Evolutionary conservation across 2,329 filamentous ascomycete genomes (phyloP).

Genomic region (Calonectria ilicicola): DNA sequence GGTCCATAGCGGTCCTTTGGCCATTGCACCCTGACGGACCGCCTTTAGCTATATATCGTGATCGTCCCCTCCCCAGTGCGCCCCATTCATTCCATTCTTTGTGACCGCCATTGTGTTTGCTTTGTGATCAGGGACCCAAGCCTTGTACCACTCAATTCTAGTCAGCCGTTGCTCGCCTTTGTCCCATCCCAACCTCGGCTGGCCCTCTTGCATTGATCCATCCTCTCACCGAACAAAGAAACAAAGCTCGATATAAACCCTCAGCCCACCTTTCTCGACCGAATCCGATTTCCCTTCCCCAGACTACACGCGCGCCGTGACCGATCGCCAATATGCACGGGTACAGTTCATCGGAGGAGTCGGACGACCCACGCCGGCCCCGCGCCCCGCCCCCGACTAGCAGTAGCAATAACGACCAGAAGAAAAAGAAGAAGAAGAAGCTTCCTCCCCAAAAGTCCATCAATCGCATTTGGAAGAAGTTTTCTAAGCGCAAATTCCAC

Average conservation of each 20-base stretch:
- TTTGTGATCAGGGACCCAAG: background rate
- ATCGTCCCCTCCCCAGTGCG: slow-evolving; percentile 19
- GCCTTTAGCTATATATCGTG: slow-evolving; percentile 9
- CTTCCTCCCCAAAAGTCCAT: slow-evolving; percentile 74
- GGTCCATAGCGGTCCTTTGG: background rate
- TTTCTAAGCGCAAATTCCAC: slow-evolving; percentile 69
- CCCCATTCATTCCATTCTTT: background rate
- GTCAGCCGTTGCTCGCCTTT: background rate
- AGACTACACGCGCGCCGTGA: background rate
- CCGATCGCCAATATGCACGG: slow-evolving; percentile 51
- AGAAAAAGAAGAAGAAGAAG: slow-evolving; percentile 64
- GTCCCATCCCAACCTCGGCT: background rate
- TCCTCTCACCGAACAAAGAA: background rate
- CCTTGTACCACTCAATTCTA: background rate
- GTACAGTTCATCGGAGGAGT: slow-evolving; percentile 64
- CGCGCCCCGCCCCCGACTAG: slow-evolving; percentile 48
- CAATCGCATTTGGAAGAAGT: slow-evolving; percentile 74
- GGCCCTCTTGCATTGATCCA: background rate
- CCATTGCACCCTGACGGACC: background rate
- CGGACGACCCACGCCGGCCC: slow-evolving; percentile 58
- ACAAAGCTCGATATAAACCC: background rate
- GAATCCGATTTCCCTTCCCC: background rate
- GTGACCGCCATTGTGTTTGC: slow-evolving; percentile 16
- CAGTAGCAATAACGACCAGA: slow-evolving; percentile 51
- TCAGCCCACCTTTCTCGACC: too few relatives aligned